Conservation (phyloP, 2,329 filamentous ascomycete genomes). For the Tolypocladium sp. region DNA sequence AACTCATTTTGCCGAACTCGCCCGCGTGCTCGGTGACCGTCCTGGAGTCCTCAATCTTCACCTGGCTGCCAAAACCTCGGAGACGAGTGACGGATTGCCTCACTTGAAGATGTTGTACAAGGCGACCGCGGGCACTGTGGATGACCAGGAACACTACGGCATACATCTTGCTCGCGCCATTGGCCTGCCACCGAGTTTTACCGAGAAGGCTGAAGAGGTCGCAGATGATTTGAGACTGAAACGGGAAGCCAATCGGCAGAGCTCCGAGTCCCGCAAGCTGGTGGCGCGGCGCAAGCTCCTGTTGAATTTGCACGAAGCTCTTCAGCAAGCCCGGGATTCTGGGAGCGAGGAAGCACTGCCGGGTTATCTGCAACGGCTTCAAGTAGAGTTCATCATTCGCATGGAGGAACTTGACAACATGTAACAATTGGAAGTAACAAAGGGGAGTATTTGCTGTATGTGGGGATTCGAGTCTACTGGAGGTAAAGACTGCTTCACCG, state of each 20-base stretch:
- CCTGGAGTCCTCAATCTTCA: slow-evolving; percentile 78
- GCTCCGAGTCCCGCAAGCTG: slow-evolving; percentile 47
- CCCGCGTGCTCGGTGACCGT: slow-evolving; percentile 63
- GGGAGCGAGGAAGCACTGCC: slow-evolving; percentile 51
- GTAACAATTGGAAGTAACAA: slow-evolving; percentile 1
- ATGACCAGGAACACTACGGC: slow-evolving; percentile 66
- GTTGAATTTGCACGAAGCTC: slow-evolving; percentile 61
- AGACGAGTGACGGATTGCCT: slow-evolving; percentile 35
- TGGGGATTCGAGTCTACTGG: not conserved
- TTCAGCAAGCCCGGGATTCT: slow-evolving; percentile 58
- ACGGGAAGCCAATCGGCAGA: slow-evolving; percentile 47
- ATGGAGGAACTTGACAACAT: slow-evolving; percentile 57
- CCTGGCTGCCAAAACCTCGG: slow-evolving; percentile 58
- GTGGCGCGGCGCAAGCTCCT: slow-evolving; percentile 63
- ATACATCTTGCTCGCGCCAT: slow-evolving; percentile 70
- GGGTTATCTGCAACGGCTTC: slow-evolving; percentile 27
- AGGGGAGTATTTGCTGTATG: not conserved
- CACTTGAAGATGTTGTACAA: slow-evolving; percentile 85
- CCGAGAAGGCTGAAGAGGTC: slow-evolving; percentile 59
- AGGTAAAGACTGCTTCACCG: not conserved
- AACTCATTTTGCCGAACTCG: slow-evolving; percentile 83
- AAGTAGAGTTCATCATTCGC: slow-evolving; percentile 62
- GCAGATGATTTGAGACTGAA: slow-evolving; percentile 51
- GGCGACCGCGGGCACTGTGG: slow-evolving; percentile 60
- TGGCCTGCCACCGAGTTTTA: slow-evolving; percentile 58